Conservation (phyloP, 225 moss, liverwort and hornwort genomes). For the Physcomitrium patens region DNA sequence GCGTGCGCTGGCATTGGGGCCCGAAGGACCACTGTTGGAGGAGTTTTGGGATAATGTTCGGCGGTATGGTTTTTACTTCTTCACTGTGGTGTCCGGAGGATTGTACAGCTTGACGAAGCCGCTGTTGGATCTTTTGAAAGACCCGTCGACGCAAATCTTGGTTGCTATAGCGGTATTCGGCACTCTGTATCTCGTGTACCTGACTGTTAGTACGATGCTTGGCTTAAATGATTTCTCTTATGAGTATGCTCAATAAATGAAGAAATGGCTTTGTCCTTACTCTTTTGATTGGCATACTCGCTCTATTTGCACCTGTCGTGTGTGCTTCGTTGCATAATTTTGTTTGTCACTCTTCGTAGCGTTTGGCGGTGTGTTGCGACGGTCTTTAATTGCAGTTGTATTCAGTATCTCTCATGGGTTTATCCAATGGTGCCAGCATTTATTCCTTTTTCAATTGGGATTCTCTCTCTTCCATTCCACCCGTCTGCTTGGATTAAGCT, state of each 20-base stretch:
- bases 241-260: slow-evolving; percentile 66
- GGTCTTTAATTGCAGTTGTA: no score
- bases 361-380: no score
- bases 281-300: not conserved
- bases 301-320: not conserved
- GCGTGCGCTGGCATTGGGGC: slow-evolving; percentile 83
- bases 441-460: no score
- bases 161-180: slow-evolving; percentile 60
- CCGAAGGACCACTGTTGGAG: slow-evolving; percentile 87
- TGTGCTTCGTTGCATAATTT: slow-evolving; percentile 1
- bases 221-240: slow-evolving; percentile 84
- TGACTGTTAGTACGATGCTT: slow-evolving; percentile 95
- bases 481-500: no score
- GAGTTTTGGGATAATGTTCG: slow-evolving; percentile 99
- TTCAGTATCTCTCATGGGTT: no score
- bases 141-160: slow-evolving; percentile 82
- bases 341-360: not conserved
- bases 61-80: slow-evolving; percentile 91
- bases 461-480: no score
- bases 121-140: slow-evolving; percentile 67
- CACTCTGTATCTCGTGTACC: slow-evolving; percentile 70
- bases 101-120: slow-evolving; percentile 82
- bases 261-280: not conserved
- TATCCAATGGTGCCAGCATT: no score
- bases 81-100: slow-evolving; percentile 90